Evolutionary conservation across 2,329 filamentous ascomycete species (phyloP).

Genomic region (Epichloe glyceriae): DNA sequence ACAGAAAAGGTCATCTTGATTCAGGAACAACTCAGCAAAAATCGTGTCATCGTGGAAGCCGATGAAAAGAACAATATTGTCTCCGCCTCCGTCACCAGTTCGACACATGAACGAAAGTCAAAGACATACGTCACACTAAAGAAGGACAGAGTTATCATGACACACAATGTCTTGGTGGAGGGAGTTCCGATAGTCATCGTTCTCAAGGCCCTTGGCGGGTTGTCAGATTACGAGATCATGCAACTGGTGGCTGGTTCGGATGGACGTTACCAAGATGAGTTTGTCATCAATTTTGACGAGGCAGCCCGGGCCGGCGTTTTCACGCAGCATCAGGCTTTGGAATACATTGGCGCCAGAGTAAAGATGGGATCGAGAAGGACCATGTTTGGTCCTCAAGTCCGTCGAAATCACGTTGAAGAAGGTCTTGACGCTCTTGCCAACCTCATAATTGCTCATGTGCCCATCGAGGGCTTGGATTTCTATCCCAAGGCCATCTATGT

Average conservation of each 20-base stretch:
- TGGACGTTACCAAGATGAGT: constrained; percentile 83
- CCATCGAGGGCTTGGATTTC: constrained; percentile 84
- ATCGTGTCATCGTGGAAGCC: constrained; percentile 92
- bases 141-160: constrained; percentile 79
- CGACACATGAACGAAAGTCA: constrained; percentile 92
- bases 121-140: constrained; percentile 94
- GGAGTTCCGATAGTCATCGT: constrained; percentile 91
- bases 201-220: constrained; percentile 83
- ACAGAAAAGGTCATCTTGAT: constrained; percentile 98
- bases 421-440: constrained; percentile 85
- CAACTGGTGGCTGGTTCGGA: constrained; percentile 82
- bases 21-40: constrained; percentile 98
- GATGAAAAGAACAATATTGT: constrained; percentile 87
- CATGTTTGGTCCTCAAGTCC: constrained; percentile 39
- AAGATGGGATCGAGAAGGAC: constrained; percentile 67
- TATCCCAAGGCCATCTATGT: constrained; percentile 95
- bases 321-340: constrained; percentile 89
- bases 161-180: constrained; percentile 87
- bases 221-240: constrained; percentile 91
- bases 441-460: constrained; percentile 88
- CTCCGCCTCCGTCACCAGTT: constrained; percentile 92
- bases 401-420: constrained; percentile 77
- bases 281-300: constrained; percentile 90
- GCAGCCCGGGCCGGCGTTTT: constrained; percentile 71
- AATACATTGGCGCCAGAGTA: constrained; percentile 77